Conservation (phyloP, 2,329 filamentous ascomycete genomes). For the Sarocladiaceae sp. region DNA sequence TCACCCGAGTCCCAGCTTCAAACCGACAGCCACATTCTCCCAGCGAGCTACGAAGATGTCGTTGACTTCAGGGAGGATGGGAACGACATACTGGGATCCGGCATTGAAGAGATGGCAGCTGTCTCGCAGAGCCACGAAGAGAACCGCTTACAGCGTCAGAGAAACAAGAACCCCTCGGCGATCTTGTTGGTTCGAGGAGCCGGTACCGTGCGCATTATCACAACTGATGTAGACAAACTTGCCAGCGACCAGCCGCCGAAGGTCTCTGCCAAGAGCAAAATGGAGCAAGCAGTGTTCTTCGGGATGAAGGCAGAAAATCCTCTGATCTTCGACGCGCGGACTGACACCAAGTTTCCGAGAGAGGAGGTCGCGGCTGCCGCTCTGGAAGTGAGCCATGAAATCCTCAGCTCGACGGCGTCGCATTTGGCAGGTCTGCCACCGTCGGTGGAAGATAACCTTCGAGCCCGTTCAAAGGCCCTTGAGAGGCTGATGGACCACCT, state of each 20-base stretch:
- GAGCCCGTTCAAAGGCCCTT: constrained; percentile 65
- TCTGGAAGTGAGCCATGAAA: constrained; percentile 70
- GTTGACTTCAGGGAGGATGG: constrained; percentile 68
- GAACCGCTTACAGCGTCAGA: constrained; percentile 42
- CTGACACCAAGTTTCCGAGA: constrained; percentile 58
- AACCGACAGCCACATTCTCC: constrained; percentile 55
- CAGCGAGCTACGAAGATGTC: constrained; percentile 75
- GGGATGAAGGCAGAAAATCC: constrained; percentile 76
- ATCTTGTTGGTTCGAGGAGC: constrained; percentile 57
- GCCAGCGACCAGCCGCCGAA: constrained; percentile 49
- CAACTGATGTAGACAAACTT: constrained; percentile 54
- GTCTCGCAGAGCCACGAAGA: constrained; percentile 33
- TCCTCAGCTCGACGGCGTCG: constrained; percentile 69
- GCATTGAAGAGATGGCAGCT: constrained; percentile 51
- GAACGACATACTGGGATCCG: constrained; percentile 58
- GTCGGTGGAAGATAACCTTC: constrained; percentile 76
- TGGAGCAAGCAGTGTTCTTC: constrained; percentile 94
- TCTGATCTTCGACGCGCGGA: constrained; percentile 71
- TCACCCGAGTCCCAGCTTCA: constrained; percentile 73
- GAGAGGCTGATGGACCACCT: constrained; percentile 69
- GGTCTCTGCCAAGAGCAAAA: constrained; percentile 78
- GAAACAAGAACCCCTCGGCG: constrained; percentile 55
- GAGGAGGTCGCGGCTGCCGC: constrained; percentile 73
- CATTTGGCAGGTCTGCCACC: constrained; percentile 68
- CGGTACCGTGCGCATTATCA: constrained; percentile 53